Conservation (phyloP, 352 stramenopile species). For the Pythium periplocum region DNA sequence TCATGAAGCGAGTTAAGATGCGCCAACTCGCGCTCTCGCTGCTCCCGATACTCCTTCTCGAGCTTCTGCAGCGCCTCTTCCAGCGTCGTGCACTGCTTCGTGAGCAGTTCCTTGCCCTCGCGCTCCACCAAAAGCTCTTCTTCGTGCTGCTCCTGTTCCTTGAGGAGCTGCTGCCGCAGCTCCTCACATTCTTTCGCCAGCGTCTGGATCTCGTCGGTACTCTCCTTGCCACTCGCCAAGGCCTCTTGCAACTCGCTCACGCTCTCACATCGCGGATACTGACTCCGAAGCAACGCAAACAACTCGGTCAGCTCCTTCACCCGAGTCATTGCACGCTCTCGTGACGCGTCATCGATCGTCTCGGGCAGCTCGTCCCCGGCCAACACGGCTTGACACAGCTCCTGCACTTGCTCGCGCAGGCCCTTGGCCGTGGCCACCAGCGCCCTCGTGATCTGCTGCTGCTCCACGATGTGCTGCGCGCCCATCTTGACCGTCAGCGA, state of each 20-base stretch:
- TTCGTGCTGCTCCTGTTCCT: constrained; percentile 15
- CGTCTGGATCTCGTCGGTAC: constrained; percentile 1
- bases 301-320: constrained; percentile 10
- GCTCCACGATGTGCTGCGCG: constrained; percentile 27
- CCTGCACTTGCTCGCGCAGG: constrained; percentile 18
- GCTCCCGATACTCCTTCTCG: constrained; percentile 25
- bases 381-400: constrained; percentile 16
- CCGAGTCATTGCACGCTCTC: constrained; percentile 5
- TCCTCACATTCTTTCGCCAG: constrained; percentile 17
- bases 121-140: constrained; percentile 21
- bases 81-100: constrained; percentile 28
- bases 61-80: constrained; percentile 29
- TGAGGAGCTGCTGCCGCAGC: constrained; percentile 18
- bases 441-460: constrained; percentile 44
- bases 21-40: constrained; percentile 33
- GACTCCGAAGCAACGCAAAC: neutral
- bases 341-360: constrained; percentile 10
- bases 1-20: constrained; percentile 25
- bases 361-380: constrained; percentile 7
- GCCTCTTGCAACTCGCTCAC: constrained; percentile 3
- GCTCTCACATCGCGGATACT: neutral
- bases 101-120: constrained; percentile 26
- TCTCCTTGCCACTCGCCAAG: neutral
- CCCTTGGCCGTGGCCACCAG: constrained; percentile 22
- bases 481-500: constrained; percentile 34